Base-by-base conservation (phyloP, 2,329 filamentous ascomycete species). In the Aspergillus caelatus region DNA sequence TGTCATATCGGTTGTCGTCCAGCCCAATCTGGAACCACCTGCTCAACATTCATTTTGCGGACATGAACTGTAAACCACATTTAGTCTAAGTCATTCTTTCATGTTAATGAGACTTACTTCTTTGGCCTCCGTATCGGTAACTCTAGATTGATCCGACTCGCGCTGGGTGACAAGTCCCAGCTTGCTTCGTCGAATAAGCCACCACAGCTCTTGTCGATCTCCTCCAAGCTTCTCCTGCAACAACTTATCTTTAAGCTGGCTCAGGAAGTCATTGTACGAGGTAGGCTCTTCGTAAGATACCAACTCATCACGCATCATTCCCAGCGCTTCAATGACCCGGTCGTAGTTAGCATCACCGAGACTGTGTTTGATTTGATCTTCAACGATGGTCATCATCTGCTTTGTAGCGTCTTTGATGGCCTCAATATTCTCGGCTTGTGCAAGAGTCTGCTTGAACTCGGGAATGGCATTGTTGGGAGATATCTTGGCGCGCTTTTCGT, bases 141-240 rank as follows among this genome's bases (percentile, higher is more conserved):
- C 87, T 34, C 86, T 82, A 1, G 91, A 93, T 21, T 83, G 80
- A 50, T 91, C 87, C 2, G 85, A 86, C 71, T 87, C 81, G 55
- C 79, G 83, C 58, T 83, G 81, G 66, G 91, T 88, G 70, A 98
- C 89, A 73, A 97, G 80, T 0, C 93, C 92, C 61, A 97, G 79
- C 68, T 83, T 87, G 48, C 84, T 86, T 63, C 82, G 86, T 69
- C 89, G 84, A 28, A 97, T 80, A 68, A 86, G 82, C 81, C 87
- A 91, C 93, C 93, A 97, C 80, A 97, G 88, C 72, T 96, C 92
- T 66, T 85, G 85, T 60, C 93, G 83, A 70, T 96, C 90, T 0
- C 92, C 93, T 43, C 89, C 88, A 3, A 97, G 78, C 68, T 90
- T 85, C 0, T 88, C 91, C 0, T 83, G 85, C 9, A 93, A 76